These are phyloP conservation scores for Clavispora santaluciae DNA, from an alignment of 805 yeast species.

Conservation along the genomic window DNA sequence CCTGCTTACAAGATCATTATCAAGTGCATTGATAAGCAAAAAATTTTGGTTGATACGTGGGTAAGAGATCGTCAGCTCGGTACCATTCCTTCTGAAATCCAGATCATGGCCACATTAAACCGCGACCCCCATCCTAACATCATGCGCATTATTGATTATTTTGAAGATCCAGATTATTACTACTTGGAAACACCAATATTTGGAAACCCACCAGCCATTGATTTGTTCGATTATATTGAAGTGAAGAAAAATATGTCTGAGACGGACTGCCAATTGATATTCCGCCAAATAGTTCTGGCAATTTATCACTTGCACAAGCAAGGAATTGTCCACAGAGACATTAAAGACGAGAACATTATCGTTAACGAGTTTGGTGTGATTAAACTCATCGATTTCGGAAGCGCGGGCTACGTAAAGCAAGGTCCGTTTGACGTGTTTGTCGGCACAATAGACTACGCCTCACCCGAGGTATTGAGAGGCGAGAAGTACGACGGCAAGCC, in stretches of 20 bases:
- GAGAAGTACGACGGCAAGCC: slow-evolving; percentile 87
- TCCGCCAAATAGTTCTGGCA: slow-evolving; percentile 75
- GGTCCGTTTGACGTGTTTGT: slow-evolving; percentile 98
- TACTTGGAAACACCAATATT: slow-evolving; percentile 90
- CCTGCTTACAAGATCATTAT: slow-evolving; percentile 65
- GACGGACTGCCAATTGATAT: slow-evolving; percentile 69
- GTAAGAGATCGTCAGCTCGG: slow-evolving; percentile 88
- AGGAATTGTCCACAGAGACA: slow-evolving; percentile 91
- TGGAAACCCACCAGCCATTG: slow-evolving; percentile 87
- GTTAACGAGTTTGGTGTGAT: slow-evolving; percentile 77
- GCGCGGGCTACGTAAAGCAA: slow-evolving; percentile 83
- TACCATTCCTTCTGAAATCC: slow-evolving; percentile 94
- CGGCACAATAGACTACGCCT: slow-evolving; percentile 96
- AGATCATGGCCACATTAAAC: slow-evolving; percentile 79
- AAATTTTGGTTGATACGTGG: slow-evolving; percentile 96
- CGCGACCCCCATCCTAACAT: slow-evolving; percentile 82
- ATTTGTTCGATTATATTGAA: slow-evolving; percentile 88
- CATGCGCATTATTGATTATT: slow-evolving; percentile 79
- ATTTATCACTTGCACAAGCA: slow-evolving; percentile 74
- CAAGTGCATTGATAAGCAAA: slow-evolving; percentile 85
- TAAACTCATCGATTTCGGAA: slow-evolving; percentile 90
- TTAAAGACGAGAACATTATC: slow-evolving; percentile 91
- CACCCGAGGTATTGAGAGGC: slow-evolving; percentile 92
- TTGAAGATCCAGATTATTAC: slow-evolving; percentile 86
- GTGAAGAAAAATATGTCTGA: slow-evolving; percentile 78